Conservation (phyloP, 2,329 filamentous ascomycete genomes). For the Trichophyton simii region DNA sequence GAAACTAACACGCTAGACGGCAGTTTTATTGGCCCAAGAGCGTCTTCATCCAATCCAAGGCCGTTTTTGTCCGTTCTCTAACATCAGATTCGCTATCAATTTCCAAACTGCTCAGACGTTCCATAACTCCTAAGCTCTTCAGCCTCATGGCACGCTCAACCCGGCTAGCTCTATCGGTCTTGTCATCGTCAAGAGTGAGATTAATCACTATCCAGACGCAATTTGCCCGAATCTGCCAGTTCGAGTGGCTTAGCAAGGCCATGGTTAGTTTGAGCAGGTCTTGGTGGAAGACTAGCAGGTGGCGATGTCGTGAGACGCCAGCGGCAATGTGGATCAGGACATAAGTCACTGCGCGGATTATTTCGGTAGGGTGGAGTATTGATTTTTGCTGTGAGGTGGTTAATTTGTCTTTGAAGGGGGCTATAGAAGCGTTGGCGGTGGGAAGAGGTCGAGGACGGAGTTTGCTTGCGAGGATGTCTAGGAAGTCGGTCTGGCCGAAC, state of each 20-base stretch:
- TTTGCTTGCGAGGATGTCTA: conserved; percentile 69
- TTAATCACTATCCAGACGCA: conserved; percentile 79
- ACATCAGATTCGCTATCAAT: conserved; percentile 70
- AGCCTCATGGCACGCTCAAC: conserved; percentile 56
- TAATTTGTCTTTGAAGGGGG: conserved; percentile 13
- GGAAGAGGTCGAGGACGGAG: conserved; percentile 42
- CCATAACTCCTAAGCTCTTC: conserved; percentile 56
- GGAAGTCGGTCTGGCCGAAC: conserved; percentile 64
- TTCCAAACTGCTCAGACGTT: conserved; percentile 50
- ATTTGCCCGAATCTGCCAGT: conserved; percentile 60
- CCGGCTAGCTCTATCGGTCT: conserved; percentile 52
- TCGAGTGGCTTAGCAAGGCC: conserved; percentile 59
- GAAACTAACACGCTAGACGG: not conserved
- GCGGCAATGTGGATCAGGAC: conserved; percentile 83
- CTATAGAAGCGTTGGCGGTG: conserved; percentile 14
- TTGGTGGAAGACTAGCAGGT: conserved; percentile 63
- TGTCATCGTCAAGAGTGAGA: conserved; percentile 73
- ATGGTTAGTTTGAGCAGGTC: conserved; percentile 61
- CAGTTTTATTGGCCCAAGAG: conserved; percentile 6
- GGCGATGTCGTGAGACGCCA: conserved; percentile 62
- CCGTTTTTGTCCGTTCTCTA: conserved; percentile 69
- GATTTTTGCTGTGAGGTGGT: conserved; percentile 13
- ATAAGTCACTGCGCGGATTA: conserved; percentile 65
- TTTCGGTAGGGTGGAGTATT: conserved; percentile 40
- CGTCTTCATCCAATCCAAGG: conserved; percentile 54